Base-by-base conservation (phyloP, 768 basidiomycete genomes). In the Udeniomyces megalosporus region DNA sequence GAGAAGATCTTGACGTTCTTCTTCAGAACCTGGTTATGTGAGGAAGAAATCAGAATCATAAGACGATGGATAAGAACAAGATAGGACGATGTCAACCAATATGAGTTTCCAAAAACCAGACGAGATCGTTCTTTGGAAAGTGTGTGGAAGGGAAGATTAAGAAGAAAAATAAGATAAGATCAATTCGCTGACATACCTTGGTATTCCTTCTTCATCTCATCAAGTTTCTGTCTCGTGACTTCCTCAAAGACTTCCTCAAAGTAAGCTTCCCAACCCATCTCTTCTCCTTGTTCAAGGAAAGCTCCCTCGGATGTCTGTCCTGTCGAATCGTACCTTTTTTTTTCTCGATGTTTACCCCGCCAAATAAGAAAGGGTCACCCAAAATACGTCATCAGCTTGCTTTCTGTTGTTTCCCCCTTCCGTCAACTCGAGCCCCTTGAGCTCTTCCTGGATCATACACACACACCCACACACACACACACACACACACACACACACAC, bases 181-280 rank as follows among this genome's bases (percentile, higher is more conserved):
- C 17, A 42, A 42, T 8, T 8, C 8, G 17, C n/a, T 14, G 20
- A 62, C 74, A 59, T 62, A 85, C 95, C 89, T 78, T 97, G 91
- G 73, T 99, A 99, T 69, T 82, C 83, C 68, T 82, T 83, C 80
- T 88, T 93, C 81, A 93, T 82, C 72, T 95, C 88, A 67, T 96
- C 90, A 58, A 99, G 77, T 72, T 82, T 85, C 64, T 81, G 83
- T 65, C 83, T 80, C 60, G 90, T 92, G 28, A 93, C 86, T 58
- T 82, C 79, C 64, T 92, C 86, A 67, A 90, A 95, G 67, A 95
- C 75, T 61, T 84, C 84, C 71, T 85, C 85, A 68, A 97, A 99
- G 74, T 99, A 99, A 6, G 86, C 81, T 69, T 90, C 88, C 95
- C 95, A 99, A 0, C 89, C 88, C 65, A 84, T 86, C 63, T 85